Evolutionary conservation across 208 protist genomes (phyloP).

Genomic region (Trichomonas gallinae): DNA sequence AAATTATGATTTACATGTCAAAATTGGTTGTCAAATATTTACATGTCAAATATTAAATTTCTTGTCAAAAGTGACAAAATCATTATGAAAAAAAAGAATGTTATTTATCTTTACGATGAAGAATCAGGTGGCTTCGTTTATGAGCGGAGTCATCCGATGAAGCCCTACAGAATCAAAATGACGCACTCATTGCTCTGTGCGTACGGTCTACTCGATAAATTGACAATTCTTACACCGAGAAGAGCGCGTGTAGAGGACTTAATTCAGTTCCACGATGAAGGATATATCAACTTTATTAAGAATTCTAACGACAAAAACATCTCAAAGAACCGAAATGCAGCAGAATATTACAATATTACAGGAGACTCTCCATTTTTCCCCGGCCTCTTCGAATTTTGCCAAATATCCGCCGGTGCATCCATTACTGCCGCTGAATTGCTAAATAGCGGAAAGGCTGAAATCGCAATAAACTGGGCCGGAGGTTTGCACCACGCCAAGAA

Average conservation of each 20-base stretch:
- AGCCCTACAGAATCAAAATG: conserved; percentile 41
- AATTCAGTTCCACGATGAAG: conserved; percentile 38
- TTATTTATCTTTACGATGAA: conserved; percentile 20
- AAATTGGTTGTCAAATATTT: too few species aligned
- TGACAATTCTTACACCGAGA: conserved; percentile 32
- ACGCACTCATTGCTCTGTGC: conserved; percentile 42
- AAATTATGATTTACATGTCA: too few species aligned
- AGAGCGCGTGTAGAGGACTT: conserved; percentile 29
- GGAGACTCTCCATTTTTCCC: conserved; percentile 49
- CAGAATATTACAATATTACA: conserved; percentile 37
- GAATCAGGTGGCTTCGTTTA: conserved; percentile 42
- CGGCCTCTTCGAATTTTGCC: conserved; percentile 49
- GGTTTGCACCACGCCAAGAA: conserved; percentile 88
- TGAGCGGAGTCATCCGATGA: conserved; percentile 43
- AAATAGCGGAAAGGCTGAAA: conserved; percentile 60
- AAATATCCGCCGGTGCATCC: conserved; percentile 40
- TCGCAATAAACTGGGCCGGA: conserved; percentile 96
- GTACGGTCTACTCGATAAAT: conserved; percentile 40
- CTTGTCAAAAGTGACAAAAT: too few species aligned
- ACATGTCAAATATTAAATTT: too few species aligned
- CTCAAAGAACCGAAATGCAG: neutral
- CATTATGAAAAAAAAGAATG: neutral
- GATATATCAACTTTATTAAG: conserved; percentile 40
- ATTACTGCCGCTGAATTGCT: conserved; percentile 79
- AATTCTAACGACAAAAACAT: conserved; percentile 35